Evolutionary conservation across 2,329 filamentous ascomycete species (phyloP), one percentile per base, ranked within the genome.

Genomic region (Alternaria sp.): DNA sequence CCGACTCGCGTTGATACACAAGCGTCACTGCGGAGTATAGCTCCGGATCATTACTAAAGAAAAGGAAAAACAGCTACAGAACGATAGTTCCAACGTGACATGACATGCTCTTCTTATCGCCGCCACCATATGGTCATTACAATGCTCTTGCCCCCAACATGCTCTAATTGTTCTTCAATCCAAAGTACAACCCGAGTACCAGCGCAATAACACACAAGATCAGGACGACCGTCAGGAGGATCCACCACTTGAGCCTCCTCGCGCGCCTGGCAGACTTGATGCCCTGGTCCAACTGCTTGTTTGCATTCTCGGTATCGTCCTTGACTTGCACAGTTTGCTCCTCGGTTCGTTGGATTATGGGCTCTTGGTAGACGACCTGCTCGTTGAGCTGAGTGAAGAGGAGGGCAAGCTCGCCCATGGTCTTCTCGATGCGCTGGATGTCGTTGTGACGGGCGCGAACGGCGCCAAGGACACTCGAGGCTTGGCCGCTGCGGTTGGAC

Each of bases 371-470:
- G 68, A 91, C 86, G 58, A 94, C 87, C 60, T 90, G 82, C 68
- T 90, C 86, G 58, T 90, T 89, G 61, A 95, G 86, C 71, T 93
- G 88, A 65, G 88, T 82, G 81, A 92, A 93, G 68, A 94, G 84
- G 46, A 84, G 75, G 26, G 86, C 84, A 40, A 94, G 84, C 75
- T 94, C 89, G 34, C 81, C 80, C 64, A 94, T 84, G 5, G 90
- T 92, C 74, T 86, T 83, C 78, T 94, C 90, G 68, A 95, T 94
- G 77, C 86, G 87, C 79, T 91, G 86, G 63, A 94, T 88, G 79
- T 94, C 91, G 74, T 90, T 91, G 82, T 94, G 91, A 55, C 91
- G 90, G 36, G 90, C 90, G 65, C 90, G 89, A 37, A 94, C 91
- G 63, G 90, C 89, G 64, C 90, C 90, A 49, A 94, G 86, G 7